Conservation (phyloP, 306 rosid species). For the Cercis canadensis region DNA sequence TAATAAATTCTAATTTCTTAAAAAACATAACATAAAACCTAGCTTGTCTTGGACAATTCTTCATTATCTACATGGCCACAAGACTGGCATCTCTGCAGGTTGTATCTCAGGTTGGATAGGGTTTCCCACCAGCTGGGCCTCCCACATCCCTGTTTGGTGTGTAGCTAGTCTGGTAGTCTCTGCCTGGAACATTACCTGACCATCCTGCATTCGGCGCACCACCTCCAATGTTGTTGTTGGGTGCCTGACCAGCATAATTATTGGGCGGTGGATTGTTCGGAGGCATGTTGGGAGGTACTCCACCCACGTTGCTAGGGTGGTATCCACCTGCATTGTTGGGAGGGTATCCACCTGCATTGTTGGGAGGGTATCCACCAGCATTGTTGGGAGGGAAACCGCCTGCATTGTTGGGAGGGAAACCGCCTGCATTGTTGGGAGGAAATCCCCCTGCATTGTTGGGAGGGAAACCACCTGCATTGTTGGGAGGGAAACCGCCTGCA, state of each 20-base stretch:
- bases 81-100: slow-evolving; percentile 36
- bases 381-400: slow-evolving; percentile 38
- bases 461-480: slow-evolving; percentile 35
- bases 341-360: slow-evolving; percentile 24
- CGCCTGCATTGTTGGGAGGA: slow-evolving; percentile 19
- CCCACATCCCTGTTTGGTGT: slow-evolving; percentile 44
- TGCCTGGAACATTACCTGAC: slow-evolving; percentile 51
- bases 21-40: slow-evolving; percentile 30
- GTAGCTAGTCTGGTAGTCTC: slow-evolving; percentile 47
- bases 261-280: not conserved
- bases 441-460: slow-evolving; percentile 18
- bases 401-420: no score
- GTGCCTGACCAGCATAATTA: slow-evolving; percentile 16
- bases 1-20: slow-evolving; percentile 30
- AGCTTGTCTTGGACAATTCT: slow-evolving; percentile 21
- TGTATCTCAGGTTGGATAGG: slow-evolving; percentile 34
- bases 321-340: not conserved
- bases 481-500: slow-evolving; percentile 32
- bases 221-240: slow-evolving; percentile 51
- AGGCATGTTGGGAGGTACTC: slow-evolving; percentile 16
- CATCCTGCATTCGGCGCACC: slow-evolving; percentile 54
- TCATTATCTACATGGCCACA: slow-evolving; percentile 53
- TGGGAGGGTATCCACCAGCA: slow-evolving; percentile 34
- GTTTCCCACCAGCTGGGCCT: slow-evolving; percentile 46
- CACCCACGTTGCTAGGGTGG: slow-evolving; percentile 4